phyloP scores from a whole-genome alignment of 163 green algal genomes.

The Prototheca wickerhamii region DNA sequence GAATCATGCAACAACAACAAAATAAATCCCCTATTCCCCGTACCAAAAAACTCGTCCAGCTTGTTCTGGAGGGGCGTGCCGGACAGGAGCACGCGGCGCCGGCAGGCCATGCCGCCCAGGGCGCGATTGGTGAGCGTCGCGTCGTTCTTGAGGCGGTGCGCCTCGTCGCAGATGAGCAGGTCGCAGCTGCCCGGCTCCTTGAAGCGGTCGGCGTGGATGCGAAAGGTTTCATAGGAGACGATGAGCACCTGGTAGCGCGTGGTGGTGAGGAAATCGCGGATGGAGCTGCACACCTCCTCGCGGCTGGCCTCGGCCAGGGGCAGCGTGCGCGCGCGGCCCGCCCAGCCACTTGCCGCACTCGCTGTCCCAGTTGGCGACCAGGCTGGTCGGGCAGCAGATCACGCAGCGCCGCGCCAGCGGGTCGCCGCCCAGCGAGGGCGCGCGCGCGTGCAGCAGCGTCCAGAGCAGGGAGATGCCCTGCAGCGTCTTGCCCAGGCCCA shows the following conservation, averaged over 20 bases:
- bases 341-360: slow-evolving; percentile 95
- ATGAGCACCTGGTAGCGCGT: slow-evolving; percentile 70
- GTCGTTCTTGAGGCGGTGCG: slow-evolving; percentile 97
- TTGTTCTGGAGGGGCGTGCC: slow-evolving; percentile 97
- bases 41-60: slow-evolving; percentile 79
- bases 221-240: slow-evolving; percentile 96
- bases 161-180: slow-evolving; percentile 97
- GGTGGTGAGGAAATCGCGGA: too few relatives aligned
- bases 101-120: slow-evolving; percentile 71
- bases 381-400: slow-evolving; percentile 93
- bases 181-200: slow-evolving; percentile 61
- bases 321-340: slow-evolving; percentile 64
- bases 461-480: slow-evolving; percentile 90
- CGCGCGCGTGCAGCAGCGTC: slow-evolving; percentile 69
- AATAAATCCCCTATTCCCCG: not conserved
- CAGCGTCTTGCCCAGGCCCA: slow-evolving; percentile 92
- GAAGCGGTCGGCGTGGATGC: slow-evolving; percentile 76
- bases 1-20: too few relatives aligned
- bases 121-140: slow-evolving; percentile 89
- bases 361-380: slow-evolving; percentile 96
- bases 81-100: slow-evolving; percentile 87
- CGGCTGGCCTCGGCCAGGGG: slow-evolving; percentile 79
- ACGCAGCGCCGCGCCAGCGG: slow-evolving; percentile 76
- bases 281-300: too few relatives aligned
- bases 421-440: slow-evolving; percentile 35